phyloP scores from a whole-genome alignment of 495 filamentous ascomycete genomes.

The Parmelia sp. region DNA sequence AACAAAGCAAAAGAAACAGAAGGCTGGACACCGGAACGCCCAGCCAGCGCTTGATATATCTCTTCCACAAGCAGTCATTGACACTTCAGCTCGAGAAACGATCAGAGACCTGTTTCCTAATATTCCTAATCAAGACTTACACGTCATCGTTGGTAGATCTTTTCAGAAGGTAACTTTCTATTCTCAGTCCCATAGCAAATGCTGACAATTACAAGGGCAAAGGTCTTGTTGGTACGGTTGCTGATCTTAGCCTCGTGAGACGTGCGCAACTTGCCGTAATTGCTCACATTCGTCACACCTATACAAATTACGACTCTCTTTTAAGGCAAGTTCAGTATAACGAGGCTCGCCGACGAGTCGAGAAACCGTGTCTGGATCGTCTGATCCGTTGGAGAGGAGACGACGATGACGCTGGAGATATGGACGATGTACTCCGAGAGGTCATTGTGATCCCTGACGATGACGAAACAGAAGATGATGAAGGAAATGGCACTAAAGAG shows the following conservation, averaged over 20 bases:
- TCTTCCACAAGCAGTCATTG: conserved; percentile 54
- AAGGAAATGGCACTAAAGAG: conserved; percentile 18
- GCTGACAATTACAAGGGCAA: conserved; percentile 38
- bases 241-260: conserved; percentile 59
- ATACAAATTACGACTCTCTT: conserved; percentile 80
- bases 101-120: conserved; percentile 80
- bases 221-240: conserved; percentile 61
- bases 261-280: conserved; percentile 77
- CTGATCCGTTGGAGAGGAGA: conserved; percentile 84
- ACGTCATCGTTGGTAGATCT: conserved; percentile 69
- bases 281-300: conserved; percentile 78
- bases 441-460: conserved; percentile 43
- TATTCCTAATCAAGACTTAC: conserved; percentile 72
- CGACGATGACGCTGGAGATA: conserved; percentile 37
- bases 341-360: conserved; percentile 64
- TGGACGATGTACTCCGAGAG: conserved; percentile 45
- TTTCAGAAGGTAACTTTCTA: conserved; percentile 64
- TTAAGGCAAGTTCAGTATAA: conserved; percentile 57
- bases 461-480: conserved; percentile 34
- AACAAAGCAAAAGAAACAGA: conserved; percentile 14
- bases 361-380: conserved; percentile 62
- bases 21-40: conserved; percentile 16
- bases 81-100: conserved; percentile 64
- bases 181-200: conserved; percentile 22
- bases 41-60: conserved; percentile 13